These are phyloP conservation scores for Cladophialophora immunda DNA, from an alignment of 2,329 filamentous ascomycete genomes.

Conservation along the genomic window DNA sequence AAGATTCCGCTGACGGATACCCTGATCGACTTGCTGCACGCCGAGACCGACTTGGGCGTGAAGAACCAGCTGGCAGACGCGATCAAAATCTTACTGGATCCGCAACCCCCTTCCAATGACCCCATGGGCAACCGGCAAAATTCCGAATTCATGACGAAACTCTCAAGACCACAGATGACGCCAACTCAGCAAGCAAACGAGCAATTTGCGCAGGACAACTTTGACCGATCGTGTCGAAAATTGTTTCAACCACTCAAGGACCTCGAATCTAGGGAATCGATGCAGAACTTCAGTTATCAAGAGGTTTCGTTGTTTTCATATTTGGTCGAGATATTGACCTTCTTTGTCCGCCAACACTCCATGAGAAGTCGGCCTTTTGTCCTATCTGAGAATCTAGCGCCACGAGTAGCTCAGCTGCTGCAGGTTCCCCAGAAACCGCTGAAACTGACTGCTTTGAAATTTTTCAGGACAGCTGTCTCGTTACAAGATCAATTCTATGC, in stretches of 20 bases:
- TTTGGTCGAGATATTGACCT: conserved; percentile 90
- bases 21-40: conserved; percentile 86
- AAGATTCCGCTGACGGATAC: conserved; percentile 87
- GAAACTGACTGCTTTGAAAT: conserved; percentile 89
- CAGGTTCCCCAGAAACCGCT: conserved; percentile 87
- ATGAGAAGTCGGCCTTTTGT: conserved; percentile 90
- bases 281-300: conserved; percentile 78
- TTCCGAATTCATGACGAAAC: conserved; percentile 73
- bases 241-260: conserved; percentile 88
- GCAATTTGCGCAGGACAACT: conserved; percentile 85
- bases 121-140: conserved; percentile 61
- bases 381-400: conserved; percentile 77
- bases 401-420: conserved; percentile 83
- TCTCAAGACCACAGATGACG: conserved; percentile 66
- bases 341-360: conserved; percentile 89
- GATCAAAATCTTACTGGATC: conserved; percentile 89
- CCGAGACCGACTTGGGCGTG: conserved; percentile 91
- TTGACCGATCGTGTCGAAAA: conserved; percentile 83
- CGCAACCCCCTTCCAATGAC: conserved; percentile 67
- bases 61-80: conserved; percentile 96
- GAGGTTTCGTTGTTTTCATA: conserved; percentile 92
- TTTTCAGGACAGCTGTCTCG: conserved; percentile 85
- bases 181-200: conserved; percentile 73
- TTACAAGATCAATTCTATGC: conserved; percentile 93
- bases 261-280: conserved; percentile 66